A percentile compares a stretch with the other conserved stretches of the same genome.
These are phyloP conservation scores for Ganoderma resinaceum DNA, from an alignment of 1,284 basidiomycete genomes.

Conservation along the genomic window DNA sequence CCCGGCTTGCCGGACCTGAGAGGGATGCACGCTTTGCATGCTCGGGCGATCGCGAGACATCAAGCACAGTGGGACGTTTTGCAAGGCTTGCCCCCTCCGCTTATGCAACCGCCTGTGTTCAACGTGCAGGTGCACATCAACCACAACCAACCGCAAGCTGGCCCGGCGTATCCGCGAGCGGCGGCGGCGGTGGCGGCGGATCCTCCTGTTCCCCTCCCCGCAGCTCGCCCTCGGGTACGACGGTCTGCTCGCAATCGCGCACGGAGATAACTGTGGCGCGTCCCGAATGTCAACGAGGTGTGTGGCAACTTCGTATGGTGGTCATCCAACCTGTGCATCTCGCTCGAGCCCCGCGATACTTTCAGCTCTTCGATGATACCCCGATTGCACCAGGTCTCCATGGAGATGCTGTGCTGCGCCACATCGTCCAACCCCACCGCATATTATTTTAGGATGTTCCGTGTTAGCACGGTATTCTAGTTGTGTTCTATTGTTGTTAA, in stretches of 20 bases:
- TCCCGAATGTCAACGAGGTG: background rate
- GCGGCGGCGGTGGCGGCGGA: background rate
- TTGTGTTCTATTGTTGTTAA: background rate
- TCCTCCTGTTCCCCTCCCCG: background rate
- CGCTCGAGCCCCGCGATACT: background rate
- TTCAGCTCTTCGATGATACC: too few relatives aligned
- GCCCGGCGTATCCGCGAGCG: background rate
- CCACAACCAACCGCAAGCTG: constrained; percentile 13
- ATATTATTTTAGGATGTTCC: background rate
- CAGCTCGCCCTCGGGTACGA: background rate
- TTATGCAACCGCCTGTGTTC: constrained; percentile 13
- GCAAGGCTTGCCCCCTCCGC: background rate
- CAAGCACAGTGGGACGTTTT: background rate
- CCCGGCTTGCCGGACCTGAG: background rate
- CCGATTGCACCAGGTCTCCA: background rate
- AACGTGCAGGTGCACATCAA: constrained; percentile 28
- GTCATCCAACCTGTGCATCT: background rate
- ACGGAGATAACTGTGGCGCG: background rate
- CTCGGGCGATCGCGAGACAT: background rate
- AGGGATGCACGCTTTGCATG: background rate
- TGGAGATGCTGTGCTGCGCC: background rate
- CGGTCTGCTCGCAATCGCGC: constrained; percentile 13
- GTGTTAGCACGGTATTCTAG: background rate
- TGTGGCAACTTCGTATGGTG: background rate
- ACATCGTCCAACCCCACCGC: background rate